Percentiles rank a stretch among this genome's conserved stretches.
Evolutionary conservation across 352 stramenopile genomes (phyloP).

Genomic region (Globisporangium echinulatum): DNA sequence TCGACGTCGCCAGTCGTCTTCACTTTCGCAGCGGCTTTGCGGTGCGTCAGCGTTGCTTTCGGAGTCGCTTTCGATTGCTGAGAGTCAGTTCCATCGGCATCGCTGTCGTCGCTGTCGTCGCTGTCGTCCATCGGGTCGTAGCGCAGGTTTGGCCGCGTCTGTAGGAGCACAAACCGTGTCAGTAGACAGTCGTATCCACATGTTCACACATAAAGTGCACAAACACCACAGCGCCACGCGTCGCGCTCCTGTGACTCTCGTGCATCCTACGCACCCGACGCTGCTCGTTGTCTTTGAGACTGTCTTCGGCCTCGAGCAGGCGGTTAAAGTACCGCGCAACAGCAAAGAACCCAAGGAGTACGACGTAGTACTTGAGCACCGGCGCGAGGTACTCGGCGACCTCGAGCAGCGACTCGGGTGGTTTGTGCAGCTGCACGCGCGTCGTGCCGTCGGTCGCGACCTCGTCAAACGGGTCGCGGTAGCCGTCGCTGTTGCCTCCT

Average conservation of each 20-base stretch:
- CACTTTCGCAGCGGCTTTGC: background rate
- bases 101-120: constrained; percentile 35
- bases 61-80: too few relatives aligned
- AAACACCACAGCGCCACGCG: background rate
- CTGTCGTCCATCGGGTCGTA: constrained; percentile 42
- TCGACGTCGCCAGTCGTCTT: constrained; percentile 19
- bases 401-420: constrained; percentile 46
- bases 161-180: background rate
- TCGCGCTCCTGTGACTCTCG: background rate
- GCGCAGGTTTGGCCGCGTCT: constrained; percentile 37
- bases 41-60: background rate
- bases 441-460: background rate
- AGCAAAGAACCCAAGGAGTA: constrained; percentile 52
- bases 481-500: background rate
- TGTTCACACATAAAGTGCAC: background rate
- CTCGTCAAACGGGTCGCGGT: constrained; percentile 3
- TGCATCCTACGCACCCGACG: constrained; percentile 8
- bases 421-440: constrained; percentile 8
- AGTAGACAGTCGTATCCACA: background rate
- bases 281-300: constrained; percentile 32
- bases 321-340: constrained; percentile 54
- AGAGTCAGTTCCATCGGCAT: constrained; percentile 18
- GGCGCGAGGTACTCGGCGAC: constrained; percentile 44
- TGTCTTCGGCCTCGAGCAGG: constrained; percentile 44
- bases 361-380: constrained; percentile 75